Conservation (phyloP, 345 rosid genomes). For the Populus alba region DNA sequence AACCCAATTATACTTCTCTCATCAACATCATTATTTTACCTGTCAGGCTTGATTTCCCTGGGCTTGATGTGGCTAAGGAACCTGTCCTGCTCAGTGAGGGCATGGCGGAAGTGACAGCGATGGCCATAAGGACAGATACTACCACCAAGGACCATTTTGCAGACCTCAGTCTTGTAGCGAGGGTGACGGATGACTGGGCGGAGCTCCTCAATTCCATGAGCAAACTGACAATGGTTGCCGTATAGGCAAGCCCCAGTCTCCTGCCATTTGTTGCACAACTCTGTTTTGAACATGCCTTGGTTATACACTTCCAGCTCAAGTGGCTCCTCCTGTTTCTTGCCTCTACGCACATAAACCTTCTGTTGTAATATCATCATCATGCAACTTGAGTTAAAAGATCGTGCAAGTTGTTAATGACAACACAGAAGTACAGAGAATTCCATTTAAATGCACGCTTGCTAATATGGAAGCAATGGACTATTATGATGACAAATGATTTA, state of each 20-base stretch:
- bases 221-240: constrained; percentile 73
- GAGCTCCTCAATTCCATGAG: constrained; percentile 82
- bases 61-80: background rate
- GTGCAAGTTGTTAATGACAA: background rate
- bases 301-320: constrained; percentile 63
- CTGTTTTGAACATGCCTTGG: constrained; percentile 88
- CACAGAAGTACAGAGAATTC: background rate
- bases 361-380: constrained; percentile 21
- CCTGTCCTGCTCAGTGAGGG: constrained; percentile 73
- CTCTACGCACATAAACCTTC: constrained; percentile 38
- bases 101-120: constrained; percentile 94
- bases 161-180: constrained; percentile 80
- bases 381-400: background rate
- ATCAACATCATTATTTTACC: constrained; percentile 13
- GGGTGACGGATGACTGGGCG: constrained; percentile 92
- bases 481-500: background rate
- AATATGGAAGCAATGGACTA: background rate
- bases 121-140: constrained; percentile 81
- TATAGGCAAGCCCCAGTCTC: constrained; percentile 86
- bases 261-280: constrained; percentile 97
- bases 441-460: background rate
- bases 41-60: constrained; percentile 4
- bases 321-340: constrained; percentile 49
- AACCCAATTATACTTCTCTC: background rate
- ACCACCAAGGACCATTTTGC: constrained; percentile 71